These are phyloP conservation scores for Cucurbita maxima DNA, from an alignment of 306 rosid genomes.

Conservation along the genomic window DNA sequence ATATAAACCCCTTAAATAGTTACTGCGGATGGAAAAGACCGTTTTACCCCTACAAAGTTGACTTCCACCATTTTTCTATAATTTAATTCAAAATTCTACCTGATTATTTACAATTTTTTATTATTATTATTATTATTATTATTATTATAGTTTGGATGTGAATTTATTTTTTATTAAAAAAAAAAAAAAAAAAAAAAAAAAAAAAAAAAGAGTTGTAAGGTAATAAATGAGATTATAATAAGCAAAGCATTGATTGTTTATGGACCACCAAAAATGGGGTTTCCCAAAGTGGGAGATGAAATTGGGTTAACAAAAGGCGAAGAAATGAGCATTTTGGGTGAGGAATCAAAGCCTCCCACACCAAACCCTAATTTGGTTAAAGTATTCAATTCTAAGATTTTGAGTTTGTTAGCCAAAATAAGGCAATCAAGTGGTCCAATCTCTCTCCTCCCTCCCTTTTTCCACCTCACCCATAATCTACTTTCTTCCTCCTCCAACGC, in stretches of 20 bases:
- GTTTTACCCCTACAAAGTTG: too few relatives aligned
- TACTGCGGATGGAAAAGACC: too few relatives aligned
- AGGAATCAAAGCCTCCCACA: slow-evolving; percentile 4
- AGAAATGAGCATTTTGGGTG: background rate
- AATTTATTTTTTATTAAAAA: too few relatives aligned
- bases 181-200: background rate
- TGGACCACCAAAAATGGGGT: slow-evolving; percentile 6
- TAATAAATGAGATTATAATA: background rate
- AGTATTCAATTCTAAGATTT: background rate
- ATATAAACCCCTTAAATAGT: too few relatives aligned
- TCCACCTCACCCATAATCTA: background rate
- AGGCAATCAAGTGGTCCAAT: background rate
- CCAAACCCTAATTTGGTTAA: slow-evolving; percentile 6
- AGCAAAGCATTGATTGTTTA: background rate
- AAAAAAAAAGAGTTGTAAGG: background rate
- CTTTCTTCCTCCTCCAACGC: background rate
- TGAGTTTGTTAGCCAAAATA: background rate
- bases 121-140: too few relatives aligned
- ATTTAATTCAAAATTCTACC: too few relatives aligned
- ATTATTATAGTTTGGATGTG: too few relatives aligned
- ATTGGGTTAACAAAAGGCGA: background rate
- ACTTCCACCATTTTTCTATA: too few relatives aligned
- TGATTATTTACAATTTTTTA: too few relatives aligned
- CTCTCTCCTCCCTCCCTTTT: background rate
- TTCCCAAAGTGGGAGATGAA: background rate